These are phyloP conservation scores for Hypocreales sp. DNA, from an alignment of 2,329 filamentous ascomycete species.

Conservation along the genomic window DNA sequence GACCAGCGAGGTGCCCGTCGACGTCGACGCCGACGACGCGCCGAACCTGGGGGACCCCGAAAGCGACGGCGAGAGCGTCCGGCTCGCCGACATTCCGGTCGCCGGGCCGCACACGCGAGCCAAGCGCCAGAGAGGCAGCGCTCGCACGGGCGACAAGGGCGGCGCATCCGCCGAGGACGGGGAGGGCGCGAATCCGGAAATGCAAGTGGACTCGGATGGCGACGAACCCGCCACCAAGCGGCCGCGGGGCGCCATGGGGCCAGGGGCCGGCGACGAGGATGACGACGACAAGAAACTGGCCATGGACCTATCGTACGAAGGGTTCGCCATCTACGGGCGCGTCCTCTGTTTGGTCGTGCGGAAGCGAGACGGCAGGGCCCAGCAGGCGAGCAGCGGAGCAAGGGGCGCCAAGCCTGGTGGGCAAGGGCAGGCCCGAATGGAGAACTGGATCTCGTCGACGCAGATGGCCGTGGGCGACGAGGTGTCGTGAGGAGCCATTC, in stretches of 20 bases:
- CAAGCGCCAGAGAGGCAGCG: conserved; percentile 15
- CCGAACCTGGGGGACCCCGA: conserved; percentile 32
- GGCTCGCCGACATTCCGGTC: conserved; percentile 19
- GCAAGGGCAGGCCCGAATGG: conserved; percentile 58
- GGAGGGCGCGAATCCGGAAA: conserved; percentile 19
- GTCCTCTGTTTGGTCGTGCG: conserved; percentile 82
- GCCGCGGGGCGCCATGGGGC: conserved; percentile 15
- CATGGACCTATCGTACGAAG: conserved; percentile 80
- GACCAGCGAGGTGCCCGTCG: conserved; percentile 35
- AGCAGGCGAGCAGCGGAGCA: conserved; percentile 13
- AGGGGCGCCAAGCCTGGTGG: conserved; percentile 23
- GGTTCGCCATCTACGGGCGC: conserved; percentile 88
- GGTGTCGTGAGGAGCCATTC: conserved; percentile 13
- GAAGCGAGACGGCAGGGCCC: conserved; percentile 45
- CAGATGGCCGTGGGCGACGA: conserved; percentile 38
- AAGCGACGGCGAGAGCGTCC: conserved; percentile 16
- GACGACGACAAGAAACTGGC: conserved; percentile 85
- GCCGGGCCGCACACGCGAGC: conserved; percentile 8
- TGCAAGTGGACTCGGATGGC: conserved; percentile 22
- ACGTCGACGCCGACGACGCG: conserved; percentile 28
- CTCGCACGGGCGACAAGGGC: conserved; percentile 9
- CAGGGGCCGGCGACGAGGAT: conserved; percentile 13
- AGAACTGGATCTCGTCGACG: conserved; percentile 73
- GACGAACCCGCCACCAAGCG: conserved; percentile 30
- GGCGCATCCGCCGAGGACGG: conserved; percentile 8